A percentile compares a stretch with the other conserved stretches of the same genome.
These are phyloP conservation scores for Chlamydomonas eustigma DNA, from an alignment of 139 green algal species.

Conservation along the genomic window DNA sequence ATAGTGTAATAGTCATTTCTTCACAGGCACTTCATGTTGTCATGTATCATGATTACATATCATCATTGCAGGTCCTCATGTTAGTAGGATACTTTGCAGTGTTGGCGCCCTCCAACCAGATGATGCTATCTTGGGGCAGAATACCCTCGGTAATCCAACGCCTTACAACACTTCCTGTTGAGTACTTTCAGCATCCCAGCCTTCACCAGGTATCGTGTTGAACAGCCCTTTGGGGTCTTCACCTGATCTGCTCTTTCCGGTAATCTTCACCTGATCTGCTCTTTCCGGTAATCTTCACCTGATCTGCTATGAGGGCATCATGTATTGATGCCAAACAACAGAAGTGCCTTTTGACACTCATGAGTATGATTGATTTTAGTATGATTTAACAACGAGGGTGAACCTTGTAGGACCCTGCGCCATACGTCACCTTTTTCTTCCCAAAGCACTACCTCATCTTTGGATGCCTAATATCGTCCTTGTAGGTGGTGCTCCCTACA, in stretches of 20 bases:
- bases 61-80: constrained; percentile 35
- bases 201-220: neutral
- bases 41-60: no score
- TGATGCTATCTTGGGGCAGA: constrained; percentile 54
- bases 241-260: neutral
- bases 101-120: constrained; percentile 34
- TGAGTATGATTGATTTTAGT: neutral
- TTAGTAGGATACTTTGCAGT: constrained; percentile 46
- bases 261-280: neutral
- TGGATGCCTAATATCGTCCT: no score
- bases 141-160: constrained; percentile 52
- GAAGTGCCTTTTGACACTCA: neutral
- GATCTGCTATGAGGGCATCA: neutral
- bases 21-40: no score
- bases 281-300: neutral
- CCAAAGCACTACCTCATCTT: no score
- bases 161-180: constrained; percentile 41
- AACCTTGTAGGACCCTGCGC: neutral
- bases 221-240: neutral
- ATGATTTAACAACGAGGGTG: neutral
- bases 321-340: neutral
- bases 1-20: no score
- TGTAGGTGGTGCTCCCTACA: constrained; percentile 40
- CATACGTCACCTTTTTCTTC: neutral
- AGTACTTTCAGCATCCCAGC: neutral